Conservation (phyloP, 176 grass and related monocot genomes). For the Triticum monococcum region DNA sequence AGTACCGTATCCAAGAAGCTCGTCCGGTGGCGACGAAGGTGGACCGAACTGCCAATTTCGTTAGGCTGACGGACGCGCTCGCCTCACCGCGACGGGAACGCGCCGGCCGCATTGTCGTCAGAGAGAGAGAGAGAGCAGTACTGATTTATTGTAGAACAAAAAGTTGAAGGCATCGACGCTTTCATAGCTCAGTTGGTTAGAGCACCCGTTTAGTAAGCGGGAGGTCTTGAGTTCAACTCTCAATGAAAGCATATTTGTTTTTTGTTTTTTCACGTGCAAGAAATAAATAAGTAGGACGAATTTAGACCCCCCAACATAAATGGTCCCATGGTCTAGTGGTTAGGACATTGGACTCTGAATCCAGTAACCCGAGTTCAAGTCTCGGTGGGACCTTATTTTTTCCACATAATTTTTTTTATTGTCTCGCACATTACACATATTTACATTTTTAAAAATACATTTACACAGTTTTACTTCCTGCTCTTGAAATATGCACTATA, state of each 20-base stretch:
- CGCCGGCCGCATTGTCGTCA: not conserved
- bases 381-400: conserved; percentile 52
- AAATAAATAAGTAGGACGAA: too few relatives aligned
- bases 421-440: too few relatives aligned
- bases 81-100: too few relatives aligned
- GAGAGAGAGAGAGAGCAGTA: not conserved
- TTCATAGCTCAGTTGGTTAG: conserved; percentile 79
- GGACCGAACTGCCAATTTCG: too few relatives aligned
- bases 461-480: not conserved
- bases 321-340: conserved; percentile 68
- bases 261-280: too few relatives aligned
- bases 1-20: not conserved
- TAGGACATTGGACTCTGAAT: conserved; percentile 80
- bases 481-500: not conserved
- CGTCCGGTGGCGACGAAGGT: not conserved
- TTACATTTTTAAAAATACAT: too few relatives aligned
- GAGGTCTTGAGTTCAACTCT: conserved; percentile 95
- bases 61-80: too few relatives aligned
- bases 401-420: too few relatives aligned
- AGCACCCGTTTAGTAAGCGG: conserved; percentile 96
- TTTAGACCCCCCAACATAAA: too few relatives aligned
- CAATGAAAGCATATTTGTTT: conserved; percentile 44
- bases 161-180: too few relatives aligned
- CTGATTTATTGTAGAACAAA: too few relatives aligned
- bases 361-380: conserved; percentile 74